Base-by-base conservation (phyloP, 164 flowering plant species). In the Vitis labrusca region DNA sequence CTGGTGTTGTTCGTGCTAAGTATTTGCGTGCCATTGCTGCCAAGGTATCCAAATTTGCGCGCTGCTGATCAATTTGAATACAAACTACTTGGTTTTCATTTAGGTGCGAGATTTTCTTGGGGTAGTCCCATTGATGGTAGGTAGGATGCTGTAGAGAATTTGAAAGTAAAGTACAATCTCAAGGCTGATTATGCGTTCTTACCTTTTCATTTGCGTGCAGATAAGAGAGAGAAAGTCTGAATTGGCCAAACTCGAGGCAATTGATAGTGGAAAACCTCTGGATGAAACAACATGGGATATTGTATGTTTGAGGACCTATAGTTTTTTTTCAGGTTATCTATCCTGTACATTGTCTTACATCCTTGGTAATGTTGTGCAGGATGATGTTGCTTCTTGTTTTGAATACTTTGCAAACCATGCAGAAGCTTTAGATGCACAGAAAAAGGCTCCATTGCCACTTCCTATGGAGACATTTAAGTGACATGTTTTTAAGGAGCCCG, bases 271-370 rank as follows among this genome's bases (percentile, higher is more conserved):
- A 64, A 96, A 93, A 69, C 99, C 99, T 51, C 67, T 91, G 62
- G 97, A 90, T 50, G 99, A 96, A 88, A 91, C 99, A 44, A 86
- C 85, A 48, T 91, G 97, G 98, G 99, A 96, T 76, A 91, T 96
- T 11, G 99, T 93, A 90, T 62, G 82, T 29, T 55, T 64, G 8
- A 47, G n/a, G 16, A 51, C 37, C 77, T 66, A 9, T 23, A 6
- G 51, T 8, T 12, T 59, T 63, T 9, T 49, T 11, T 4, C 5
- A 27, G 1, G 37, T 27, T 32, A 10, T 8, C 16, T 53, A 17
- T 71, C 10, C 47, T 16, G 64, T 15, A 29, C 37, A 14, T 19
- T 61, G 44, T 9, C 71, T 78, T 9, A 76, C 65, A 10, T 59
- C 17, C 59, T 68, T 68, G 59, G 68, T 73, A 19, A 15, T 76